These are phyloP conservation scores for Pythium vanterpoolii DNA, from an alignment of 352 stramenopile genomes.

Conservation along the genomic window DNA sequence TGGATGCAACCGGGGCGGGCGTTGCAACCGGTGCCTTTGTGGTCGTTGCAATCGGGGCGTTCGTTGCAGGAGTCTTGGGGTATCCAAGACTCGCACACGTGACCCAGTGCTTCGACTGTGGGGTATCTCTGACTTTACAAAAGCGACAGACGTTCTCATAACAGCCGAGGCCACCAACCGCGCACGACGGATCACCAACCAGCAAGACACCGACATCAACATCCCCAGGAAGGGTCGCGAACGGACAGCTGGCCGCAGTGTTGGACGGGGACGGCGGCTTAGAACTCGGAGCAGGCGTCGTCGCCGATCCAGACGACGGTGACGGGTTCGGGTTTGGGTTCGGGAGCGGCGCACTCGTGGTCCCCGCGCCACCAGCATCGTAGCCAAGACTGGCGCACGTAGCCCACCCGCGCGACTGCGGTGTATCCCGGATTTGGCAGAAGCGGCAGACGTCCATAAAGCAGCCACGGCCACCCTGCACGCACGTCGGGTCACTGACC, in stretches of 20 bases:
- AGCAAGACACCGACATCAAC: conserved; percentile 11
- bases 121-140: conserved; percentile 5
- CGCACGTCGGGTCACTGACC: conserved; percentile 9
- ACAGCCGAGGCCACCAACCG: conserved; percentile 1
- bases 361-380: too few species aligned
- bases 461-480: conserved; percentile 13
- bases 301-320: neutral
- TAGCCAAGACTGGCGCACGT: neutral
- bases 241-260: neutral
- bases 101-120: neutral
- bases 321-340: neutral
- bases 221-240: conserved; percentile 11
- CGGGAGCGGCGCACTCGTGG: neutral
- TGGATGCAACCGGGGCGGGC: too few species aligned
- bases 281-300: neutral
- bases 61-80: neutral
- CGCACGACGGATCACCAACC: conserved; percentile 16
- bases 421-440: conserved; percentile 19
- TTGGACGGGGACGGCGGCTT: neutral
- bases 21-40: neutral
- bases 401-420: neutral
- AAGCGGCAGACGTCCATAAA: conserved; percentile 14
- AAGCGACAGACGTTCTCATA: conserved; percentile 4
- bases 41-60: too few species aligned
- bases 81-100: neutral